Evolutionary conservation across 169 alveolate genomes (phyloP).

Genomic region (Plasmodium knowlesi): DNA sequence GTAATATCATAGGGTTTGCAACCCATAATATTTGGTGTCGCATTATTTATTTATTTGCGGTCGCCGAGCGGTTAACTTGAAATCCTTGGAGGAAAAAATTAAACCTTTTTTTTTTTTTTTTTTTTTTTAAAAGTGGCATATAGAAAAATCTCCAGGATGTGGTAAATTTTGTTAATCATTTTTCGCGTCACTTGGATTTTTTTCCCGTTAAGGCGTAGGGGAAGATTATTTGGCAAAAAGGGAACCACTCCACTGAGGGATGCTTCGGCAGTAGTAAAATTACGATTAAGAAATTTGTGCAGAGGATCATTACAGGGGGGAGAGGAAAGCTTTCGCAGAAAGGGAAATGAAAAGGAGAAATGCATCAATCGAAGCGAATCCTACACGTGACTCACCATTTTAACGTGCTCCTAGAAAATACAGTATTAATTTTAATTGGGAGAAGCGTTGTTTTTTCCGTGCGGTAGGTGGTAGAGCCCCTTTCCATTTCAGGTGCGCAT

Average conservation of each 20-base stretch:
- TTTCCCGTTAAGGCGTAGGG: neutral
- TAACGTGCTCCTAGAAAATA: neutral
- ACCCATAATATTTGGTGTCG: neutral
- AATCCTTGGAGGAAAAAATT: neutral
- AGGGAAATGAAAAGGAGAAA: neutral
- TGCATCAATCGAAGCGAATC: neutral
- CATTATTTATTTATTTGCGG: neutral
- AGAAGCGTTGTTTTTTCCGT: neutral
- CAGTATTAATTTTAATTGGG: neutral
- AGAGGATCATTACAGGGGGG: neutral
- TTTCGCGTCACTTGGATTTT: neutral
- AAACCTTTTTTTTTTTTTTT: neutral
- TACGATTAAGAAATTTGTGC: neutral
- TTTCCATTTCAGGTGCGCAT: neutral
- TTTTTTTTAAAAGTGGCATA: neutral
- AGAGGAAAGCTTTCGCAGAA: neutral
- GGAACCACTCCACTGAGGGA: neutral
- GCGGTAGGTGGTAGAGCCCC: neutral
- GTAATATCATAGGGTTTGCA: neutral
- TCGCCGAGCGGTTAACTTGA: neutral
- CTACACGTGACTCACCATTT: neutral
- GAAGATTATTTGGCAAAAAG: neutral
- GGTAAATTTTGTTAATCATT: neutral
- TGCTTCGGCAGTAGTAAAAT: neutral
- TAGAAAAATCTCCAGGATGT: neutral